These are phyloP conservation scores for Russula vinacea DNA, from an alignment of 768 basidiomycete species.

Conservation along the genomic window DNA sequence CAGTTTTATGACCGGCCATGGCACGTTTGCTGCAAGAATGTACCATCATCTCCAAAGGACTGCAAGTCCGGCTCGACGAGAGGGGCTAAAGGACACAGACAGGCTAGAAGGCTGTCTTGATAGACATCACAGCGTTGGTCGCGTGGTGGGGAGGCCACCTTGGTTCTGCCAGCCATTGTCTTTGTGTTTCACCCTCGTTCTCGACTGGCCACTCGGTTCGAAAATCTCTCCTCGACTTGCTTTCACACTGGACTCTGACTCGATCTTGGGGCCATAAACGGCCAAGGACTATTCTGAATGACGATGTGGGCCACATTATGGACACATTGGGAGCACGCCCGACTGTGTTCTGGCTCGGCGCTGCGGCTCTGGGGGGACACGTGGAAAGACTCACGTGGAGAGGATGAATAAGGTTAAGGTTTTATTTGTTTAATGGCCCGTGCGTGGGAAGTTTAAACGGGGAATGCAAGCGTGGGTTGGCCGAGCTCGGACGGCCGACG, in stretches of 20 bases:
- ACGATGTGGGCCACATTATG: slow-evolving; percentile 2
- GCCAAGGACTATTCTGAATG: not conserved
- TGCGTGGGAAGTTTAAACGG: slow-evolving; percentile 30
- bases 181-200: slow-evolving; percentile 22
- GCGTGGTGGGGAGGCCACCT: slow-evolving; percentile 2
- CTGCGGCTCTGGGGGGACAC: not conserved
- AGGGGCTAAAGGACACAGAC: not conserved
- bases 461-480: slow-evolving; percentile 29
- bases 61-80: not conserved
- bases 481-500: slow-evolving; percentile 32
- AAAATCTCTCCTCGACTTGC: slow-evolving; percentile 10
- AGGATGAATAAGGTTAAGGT: slow-evolving; percentile 29
- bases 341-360: slow-evolving; percentile 1
- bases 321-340: slow-evolving; percentile 14
- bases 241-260: slow-evolving; percentile 9
- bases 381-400: slow-evolving; percentile 22
- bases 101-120: slow-evolving; percentile 9
- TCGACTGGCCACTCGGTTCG: slow-evolving; percentile 10
- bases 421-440: slow-evolving; percentile 30
- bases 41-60: slow-evolving; percentile 15
- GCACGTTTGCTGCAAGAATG: slow-evolving; percentile 4
- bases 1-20: slow-evolving; percentile 4
- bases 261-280: slow-evolving; percentile 3
- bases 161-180: slow-evolving; percentile 6
- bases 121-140: slow-evolving; percentile 20